Conservation (phyloP, 108 stramenopile species). For the Pseudonitzschia multistriata region DNA sequence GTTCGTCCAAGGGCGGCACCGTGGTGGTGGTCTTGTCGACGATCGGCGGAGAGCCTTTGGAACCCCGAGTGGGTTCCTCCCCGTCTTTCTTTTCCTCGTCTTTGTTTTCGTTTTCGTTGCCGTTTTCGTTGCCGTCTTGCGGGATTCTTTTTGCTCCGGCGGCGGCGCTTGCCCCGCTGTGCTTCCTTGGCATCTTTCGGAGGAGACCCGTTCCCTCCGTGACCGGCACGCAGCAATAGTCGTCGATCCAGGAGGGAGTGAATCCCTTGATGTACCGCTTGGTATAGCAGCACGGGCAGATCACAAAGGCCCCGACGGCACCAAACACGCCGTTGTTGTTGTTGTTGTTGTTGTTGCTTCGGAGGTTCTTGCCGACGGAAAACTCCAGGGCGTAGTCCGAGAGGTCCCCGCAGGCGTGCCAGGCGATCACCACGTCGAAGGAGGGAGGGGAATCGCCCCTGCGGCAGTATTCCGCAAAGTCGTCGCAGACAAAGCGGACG, state of each 20-base stretch:
- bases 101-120: too few species aligned
- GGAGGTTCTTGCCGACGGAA: conserved; percentile 9
- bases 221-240: conserved; percentile 3
- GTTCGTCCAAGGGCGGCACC: not conserved
- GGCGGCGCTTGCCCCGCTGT: too few species aligned
- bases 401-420: conserved; percentile 71
- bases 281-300: conserved; percentile 46
- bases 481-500: conserved; percentile 21
- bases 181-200: too few species aligned
- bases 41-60: too few species aligned
- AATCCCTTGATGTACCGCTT: conserved; percentile 17
- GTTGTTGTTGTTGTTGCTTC: not conserved
- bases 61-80: too few species aligned
- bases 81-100: not conserved
- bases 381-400: conserved; percentile 52
- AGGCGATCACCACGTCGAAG: conserved; percentile 22
- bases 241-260: not conserved
- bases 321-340: too few species aligned
- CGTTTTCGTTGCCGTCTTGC: not conserved
- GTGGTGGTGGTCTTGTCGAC: too few species aligned
- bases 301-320: conserved; percentile 23
- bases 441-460: not conserved
- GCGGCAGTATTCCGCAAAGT: conserved; percentile 2
- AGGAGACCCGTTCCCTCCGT: too few species aligned
- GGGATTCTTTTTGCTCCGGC: not conserved